Percentiles rank a stretch among this genome's conserved stretches.
Evolutionary conservation across 345 rosid species (phyloP).

Genomic region (Limnanthes douglasii): DNA sequence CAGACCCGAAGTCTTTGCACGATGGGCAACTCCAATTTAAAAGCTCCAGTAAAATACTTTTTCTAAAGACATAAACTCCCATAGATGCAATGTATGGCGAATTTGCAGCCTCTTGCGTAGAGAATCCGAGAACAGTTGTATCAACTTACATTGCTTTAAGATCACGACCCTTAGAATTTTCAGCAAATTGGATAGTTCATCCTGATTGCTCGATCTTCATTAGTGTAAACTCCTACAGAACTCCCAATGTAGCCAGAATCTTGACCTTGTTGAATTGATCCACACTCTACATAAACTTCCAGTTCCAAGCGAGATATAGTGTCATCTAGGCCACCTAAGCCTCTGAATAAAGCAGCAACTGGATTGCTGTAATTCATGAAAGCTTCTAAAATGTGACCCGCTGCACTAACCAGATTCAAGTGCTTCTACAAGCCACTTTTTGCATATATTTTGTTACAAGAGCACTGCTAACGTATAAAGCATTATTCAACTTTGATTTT

Average conservation of each 20-base stretch:
- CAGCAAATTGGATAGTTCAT: slow-evolving; percentile 47
- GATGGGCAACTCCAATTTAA: slow-evolving; percentile 51
- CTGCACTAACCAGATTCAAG: too few species aligned
- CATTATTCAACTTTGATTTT: slow-evolving; percentile 34
- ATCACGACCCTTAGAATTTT: slow-evolving; percentile 58
- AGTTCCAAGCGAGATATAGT: too few species aligned
- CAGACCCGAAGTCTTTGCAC: slow-evolving; percentile 81
- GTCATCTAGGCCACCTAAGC: too few species aligned
- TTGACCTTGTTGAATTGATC: too few species aligned
- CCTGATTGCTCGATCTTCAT: slow-evolving; percentile 57
- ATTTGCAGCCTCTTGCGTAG: slow-evolving; percentile 28
- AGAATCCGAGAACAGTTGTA: slow-evolving; percentile 57
- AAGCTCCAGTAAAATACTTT: slow-evolving; percentile 56
- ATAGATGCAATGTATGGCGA: slow-evolving; percentile 76
- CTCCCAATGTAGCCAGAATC: too few species aligned
- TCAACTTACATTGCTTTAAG: slow-evolving; percentile 72
- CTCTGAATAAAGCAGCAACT: too few species aligned
- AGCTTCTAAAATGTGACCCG: too few species aligned
- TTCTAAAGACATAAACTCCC: slow-evolving; percentile 84
- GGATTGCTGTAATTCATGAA: too few species aligned
- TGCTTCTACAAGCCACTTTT: too few species aligned
- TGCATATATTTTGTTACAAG: slow-evolving; percentile 78
- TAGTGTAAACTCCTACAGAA: slow-evolving; percentile 66
- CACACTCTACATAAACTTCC: too few species aligned
- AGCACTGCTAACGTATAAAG: slow-evolving; percentile 65